Percentiles rank a stretch among this genome's conserved stretches.
Conservation (phyloP, 345 rosid genomes). For the Orychophragmus violaceus region DNA sequence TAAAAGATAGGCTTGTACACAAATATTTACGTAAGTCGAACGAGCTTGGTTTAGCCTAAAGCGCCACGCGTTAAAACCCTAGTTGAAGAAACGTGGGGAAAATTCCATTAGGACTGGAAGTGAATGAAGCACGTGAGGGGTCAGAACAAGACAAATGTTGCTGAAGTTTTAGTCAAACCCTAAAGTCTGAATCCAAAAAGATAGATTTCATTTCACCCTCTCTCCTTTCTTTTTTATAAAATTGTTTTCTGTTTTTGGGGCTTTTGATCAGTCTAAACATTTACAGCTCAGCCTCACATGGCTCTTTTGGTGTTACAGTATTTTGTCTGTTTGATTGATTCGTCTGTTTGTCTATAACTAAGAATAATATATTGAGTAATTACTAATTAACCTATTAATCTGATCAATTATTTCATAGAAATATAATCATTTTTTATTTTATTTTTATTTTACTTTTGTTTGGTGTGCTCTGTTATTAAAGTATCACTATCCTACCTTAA, state of each 20-base stretch:
- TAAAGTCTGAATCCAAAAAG: constrained; percentile 28
- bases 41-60: background rate
- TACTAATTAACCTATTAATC: background rate
- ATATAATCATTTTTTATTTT: background rate
- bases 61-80: constrained; percentile 22
- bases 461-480: background rate
- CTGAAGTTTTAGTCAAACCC: constrained; percentile 22
- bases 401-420: background rate
- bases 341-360: constrained; percentile 5
- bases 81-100: constrained; percentile 19
- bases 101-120: constrained; percentile 21
- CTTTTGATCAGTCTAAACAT: constrained; percentile 22
- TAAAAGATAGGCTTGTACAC: background rate
- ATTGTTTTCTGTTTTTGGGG: constrained; percentile 20
- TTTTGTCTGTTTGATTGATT: constrained; percentile 23
- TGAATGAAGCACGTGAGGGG: constrained; percentile 28
- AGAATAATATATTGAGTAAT: background rate
- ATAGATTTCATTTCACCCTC: constrained; percentile 22
- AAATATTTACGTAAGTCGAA: background rate
- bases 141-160: constrained; percentile 19
- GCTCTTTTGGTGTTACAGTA: constrained; percentile 12
- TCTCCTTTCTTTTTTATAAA: background rate
- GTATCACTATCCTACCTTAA: background rate
- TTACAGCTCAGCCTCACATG: constrained; percentile 51
- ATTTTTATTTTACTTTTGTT: too few relatives aligned